Conservation (phyloP, 495 filamentous ascomycete species). For the Aspergillus biplanus region DNA sequence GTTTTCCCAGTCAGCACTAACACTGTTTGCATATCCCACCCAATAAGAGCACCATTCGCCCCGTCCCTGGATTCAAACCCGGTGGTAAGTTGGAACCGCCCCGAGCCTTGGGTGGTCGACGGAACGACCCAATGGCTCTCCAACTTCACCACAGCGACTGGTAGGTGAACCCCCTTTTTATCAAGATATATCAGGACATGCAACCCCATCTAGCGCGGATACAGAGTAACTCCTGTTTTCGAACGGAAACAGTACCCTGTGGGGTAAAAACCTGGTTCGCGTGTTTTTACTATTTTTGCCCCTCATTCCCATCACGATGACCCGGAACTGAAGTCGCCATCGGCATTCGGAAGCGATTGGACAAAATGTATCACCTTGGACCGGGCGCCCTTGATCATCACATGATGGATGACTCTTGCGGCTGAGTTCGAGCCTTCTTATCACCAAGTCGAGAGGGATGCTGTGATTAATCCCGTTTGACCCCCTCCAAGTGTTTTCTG, state of each 20-base stretch:
- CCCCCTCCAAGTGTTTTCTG: neutral
- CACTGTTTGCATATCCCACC: neutral
- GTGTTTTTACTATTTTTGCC: slow-evolving; percentile 16
- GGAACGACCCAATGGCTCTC: neutral
- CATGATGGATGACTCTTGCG: slow-evolving; percentile 12
- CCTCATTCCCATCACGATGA: neutral
- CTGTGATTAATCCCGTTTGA: neutral
- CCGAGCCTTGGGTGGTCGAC: neutral
- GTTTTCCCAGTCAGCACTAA: neutral
- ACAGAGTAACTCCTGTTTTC: no score
- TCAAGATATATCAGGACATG: no score
- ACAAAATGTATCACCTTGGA: slow-evolving; percentile 6
- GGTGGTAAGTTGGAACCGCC: neutral
- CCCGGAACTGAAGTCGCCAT: neutral
- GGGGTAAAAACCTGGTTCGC: slow-evolving; percentile 6
- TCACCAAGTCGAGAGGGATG: neutral
- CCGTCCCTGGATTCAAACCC: neutral
- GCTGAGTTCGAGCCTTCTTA: slow-evolving; percentile 17
- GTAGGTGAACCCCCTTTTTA: no score
- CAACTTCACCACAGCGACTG: no score
- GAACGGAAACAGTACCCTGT: neutral
- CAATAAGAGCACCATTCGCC: neutral
- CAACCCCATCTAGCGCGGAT: no score
- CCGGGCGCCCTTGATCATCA: slow-evolving; percentile 14
- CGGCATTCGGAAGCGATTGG: slow-evolving; percentile 17